Conservation (phyloP, 805 yeast species). For the Metschnikowia cerradonensis region DNA sequence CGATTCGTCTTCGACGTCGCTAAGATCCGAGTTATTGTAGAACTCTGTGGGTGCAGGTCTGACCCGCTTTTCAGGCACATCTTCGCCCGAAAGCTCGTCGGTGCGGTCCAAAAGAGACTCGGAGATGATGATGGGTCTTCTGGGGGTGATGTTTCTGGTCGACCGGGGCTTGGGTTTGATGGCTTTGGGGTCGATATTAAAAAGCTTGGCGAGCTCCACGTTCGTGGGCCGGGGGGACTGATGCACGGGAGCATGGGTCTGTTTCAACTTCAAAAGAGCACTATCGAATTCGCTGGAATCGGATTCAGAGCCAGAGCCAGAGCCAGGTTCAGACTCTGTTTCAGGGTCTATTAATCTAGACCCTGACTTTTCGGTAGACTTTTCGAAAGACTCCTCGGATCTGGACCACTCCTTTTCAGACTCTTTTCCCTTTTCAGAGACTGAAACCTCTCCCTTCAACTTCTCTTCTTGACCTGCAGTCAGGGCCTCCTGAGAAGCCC, state of each 20-base stretch:
- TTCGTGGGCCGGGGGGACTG: neutral
- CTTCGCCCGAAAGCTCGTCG: neutral
- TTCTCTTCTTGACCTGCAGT: neutral
- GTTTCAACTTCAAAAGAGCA: slow-evolving; percentile 15
- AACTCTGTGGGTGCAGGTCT: neutral
- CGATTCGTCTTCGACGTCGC: slow-evolving; percentile 1
- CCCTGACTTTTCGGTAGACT: neutral
- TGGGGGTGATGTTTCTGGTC: slow-evolving; percentile 12
- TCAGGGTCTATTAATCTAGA: too few species aligned
- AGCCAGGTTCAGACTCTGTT: too few species aligned
- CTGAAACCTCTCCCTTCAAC: too few species aligned
- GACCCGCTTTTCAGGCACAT: slow-evolving; percentile 1
- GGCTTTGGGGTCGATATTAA: slow-evolving; percentile 13
- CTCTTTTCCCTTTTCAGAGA: too few species aligned
- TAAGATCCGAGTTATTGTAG: slow-evolving; percentile 1
- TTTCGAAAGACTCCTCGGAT: neutral
- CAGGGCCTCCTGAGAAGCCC: neutral
- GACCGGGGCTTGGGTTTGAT: slow-evolving; percentile 14
- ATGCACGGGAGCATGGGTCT: slow-evolving; percentile 6
- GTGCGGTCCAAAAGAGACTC: slow-evolving; percentile 1
- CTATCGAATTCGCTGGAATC: slow-evolving; percentile 13
- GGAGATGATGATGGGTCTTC: slow-evolving; percentile 15
- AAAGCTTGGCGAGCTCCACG: slow-evolving; percentile 14
- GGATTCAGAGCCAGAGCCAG: neutral
- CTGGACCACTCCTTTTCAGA: too few species aligned